These are phyloP conservation scores for Sicyos baderoa DNA, from an alignment of 306 rosid species.

Conservation along the genomic window DNA sequence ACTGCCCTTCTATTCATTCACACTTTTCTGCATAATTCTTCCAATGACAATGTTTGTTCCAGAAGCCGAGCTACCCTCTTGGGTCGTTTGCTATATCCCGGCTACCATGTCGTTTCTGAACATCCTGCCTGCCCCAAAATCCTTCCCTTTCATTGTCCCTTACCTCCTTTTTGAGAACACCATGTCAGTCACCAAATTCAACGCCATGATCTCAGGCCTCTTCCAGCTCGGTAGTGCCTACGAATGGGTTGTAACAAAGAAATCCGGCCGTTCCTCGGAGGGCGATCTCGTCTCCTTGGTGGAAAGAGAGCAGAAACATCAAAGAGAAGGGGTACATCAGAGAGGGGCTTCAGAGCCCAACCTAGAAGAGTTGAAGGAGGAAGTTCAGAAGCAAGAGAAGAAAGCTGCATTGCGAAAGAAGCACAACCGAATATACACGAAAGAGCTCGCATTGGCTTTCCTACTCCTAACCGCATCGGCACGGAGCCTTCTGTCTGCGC, in stretches of 20 bases:
- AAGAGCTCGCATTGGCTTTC: constrained; percentile 79
- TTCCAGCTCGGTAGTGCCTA: constrained; percentile 90
- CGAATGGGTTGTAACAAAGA: constrained; percentile 93
- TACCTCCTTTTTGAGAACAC: constrained; percentile 92
- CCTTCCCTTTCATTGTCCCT: constrained; percentile 89
- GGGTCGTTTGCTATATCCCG: constrained; percentile 87
- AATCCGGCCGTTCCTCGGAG: constrained; percentile 82
- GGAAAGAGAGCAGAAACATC: constrained; percentile 44
- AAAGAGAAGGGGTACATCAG: constrained; percentile 16
- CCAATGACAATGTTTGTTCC: constrained; percentile 96
- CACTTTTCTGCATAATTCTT: constrained; percentile 81
- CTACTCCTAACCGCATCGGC: constrained; percentile 82
- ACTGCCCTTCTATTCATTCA: constrained; percentile 80
- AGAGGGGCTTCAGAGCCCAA: constrained; percentile 47
- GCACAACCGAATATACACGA: constrained; percentile 69
- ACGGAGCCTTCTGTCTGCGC: constrained; percentile 87
- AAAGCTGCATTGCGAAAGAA: constrained; percentile 40
- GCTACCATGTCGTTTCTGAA: constrained; percentile 87
- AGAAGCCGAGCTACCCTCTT: constrained; percentile 70
- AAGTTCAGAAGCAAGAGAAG: constrained; percentile 38
- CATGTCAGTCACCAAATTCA: constrained; percentile 89
- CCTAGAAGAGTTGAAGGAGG: constrained; percentile 61
- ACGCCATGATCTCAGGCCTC: constrained; percentile 85
- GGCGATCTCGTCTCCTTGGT: constrained; percentile 67
- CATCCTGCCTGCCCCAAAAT: constrained; percentile 81